phyloP scores from a whole-genome alignment of 345 rosid genomes.

The Xanthoceras sorbifolium region DNA sequence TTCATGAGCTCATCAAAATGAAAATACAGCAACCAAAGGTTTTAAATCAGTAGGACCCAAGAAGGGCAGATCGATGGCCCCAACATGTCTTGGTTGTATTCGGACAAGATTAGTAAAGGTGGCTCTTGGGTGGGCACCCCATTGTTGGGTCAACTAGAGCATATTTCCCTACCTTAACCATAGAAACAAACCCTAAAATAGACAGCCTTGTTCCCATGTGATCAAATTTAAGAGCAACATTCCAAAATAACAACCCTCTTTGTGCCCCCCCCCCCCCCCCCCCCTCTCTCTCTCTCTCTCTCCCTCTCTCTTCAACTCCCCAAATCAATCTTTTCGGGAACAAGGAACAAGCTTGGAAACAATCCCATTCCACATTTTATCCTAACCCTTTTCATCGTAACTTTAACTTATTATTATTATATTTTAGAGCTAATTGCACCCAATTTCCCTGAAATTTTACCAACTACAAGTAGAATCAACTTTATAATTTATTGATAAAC shows the following conservation, averaged over 20 bases:
- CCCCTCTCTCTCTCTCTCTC: constrained; percentile 2
- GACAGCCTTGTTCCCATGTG: constrained; percentile 92
- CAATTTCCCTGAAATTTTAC: no score
- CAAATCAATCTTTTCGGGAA: constrained; percentile 45
- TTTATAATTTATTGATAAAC: no score
- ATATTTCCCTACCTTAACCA: constrained; percentile 62
- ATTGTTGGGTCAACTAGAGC: constrained; percentile 62
- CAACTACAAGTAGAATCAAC: no score
- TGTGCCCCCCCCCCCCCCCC: constrained; percentile 16
- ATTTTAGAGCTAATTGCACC: no score
- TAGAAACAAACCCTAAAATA: constrained; percentile 48
- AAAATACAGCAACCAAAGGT: no score
- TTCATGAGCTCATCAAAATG: no score
- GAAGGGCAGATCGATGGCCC: constrained; percentile 58
- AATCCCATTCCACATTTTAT: background rate
- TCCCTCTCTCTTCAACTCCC: constrained; percentile 12
- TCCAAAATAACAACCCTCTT: constrained; percentile 53
- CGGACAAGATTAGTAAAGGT: constrained; percentile 66
- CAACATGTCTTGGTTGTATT: constrained; percentile 62
- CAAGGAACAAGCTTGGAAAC: background rate
- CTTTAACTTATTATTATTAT: background rate
- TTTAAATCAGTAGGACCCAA: constrained; percentile 27
- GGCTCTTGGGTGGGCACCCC: constrained; percentile 40
- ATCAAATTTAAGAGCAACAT: constrained; percentile 67
- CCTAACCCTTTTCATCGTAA: background rate